phyloP scores from a whole-genome alignment of 768 basidiomycete species.

The Pleurotus eryngii region DNA sequence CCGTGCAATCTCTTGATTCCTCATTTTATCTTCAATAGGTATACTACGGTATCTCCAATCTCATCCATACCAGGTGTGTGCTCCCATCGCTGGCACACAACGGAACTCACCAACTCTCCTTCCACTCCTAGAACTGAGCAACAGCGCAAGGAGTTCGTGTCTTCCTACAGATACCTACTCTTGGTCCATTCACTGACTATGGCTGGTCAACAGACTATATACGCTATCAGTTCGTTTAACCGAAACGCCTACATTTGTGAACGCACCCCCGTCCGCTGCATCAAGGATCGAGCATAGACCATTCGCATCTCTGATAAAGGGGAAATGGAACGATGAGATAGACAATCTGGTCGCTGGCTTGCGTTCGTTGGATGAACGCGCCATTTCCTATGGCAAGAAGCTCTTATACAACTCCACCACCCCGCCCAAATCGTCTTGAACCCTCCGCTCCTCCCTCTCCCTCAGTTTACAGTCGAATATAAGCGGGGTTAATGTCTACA shows the following conservation, averaged over 20 bases:
- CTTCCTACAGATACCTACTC: not conserved
- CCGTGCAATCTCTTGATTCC: not conserved
- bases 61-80: constrained; percentile 55
- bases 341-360: constrained; percentile 41
- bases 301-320: constrained; percentile 45
- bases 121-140: constrained; percentile 44
- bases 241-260: constrained; percentile 42
- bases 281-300: constrained; percentile 44
- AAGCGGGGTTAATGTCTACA: no score
- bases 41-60: constrained; percentile 69
- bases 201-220: constrained; percentile 37
- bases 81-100: not conserved
- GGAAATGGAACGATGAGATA: constrained; percentile 58
- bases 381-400: constrained; percentile 43
- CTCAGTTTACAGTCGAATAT: no score
- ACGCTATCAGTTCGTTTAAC: constrained; percentile 46
- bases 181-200: not conserved
- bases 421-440: not conserved
- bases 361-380: constrained; percentile 42
- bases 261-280: constrained; percentile 54
- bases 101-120: no score
- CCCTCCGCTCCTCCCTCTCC: no score
- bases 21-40: constrained; percentile 32
- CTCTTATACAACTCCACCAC: constrained; percentile 37
- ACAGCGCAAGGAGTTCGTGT: constrained; percentile 52